Evolutionary conservation across 805 yeast genomes (phyloP), one percentile per base, ranked within the genome.

Genomic region (Saccharomycopsis oosterbeekiorum): DNA sequence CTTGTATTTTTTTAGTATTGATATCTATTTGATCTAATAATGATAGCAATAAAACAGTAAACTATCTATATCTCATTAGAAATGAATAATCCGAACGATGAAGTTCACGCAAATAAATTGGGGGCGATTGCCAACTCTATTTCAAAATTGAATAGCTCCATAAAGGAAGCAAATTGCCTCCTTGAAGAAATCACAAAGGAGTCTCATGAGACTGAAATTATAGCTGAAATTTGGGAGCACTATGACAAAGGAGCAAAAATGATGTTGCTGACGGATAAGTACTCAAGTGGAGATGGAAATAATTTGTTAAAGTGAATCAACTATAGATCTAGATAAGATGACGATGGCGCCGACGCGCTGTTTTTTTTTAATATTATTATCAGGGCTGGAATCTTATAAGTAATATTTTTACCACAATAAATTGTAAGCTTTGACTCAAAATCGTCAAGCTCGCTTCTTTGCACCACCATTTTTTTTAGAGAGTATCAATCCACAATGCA

Each of bases 21-120:
- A 29, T 29, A 29, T 6, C 34, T 29, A 29, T 29, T 4, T 29
- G n/a, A 29, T 29, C 34, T 4, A 29, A 29, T 29, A 29, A 4
- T 29, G 6, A 29, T 3, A 29, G 6, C 6, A 6, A 29, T 29
- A 29, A 4, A 29, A 29, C 3, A 29, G 6, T 6, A 29, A 10
- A 10, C 4, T 37, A 37, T 37, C 2, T 19, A 9, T 24, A 19
- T 21, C 21, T 24, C 53, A 3, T 3, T 19, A 10, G 40, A 26
- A 55, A 63, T 63, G 65, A 63, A 63, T 50, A 63, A 63, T 37
- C 65, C 65, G n/a, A 63, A 61, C 40, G 65, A 61, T 39, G 65
- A 63, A 29, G 64, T 61, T 14, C 65, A 63, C 21, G 64, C 65
- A 1, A 59, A 61, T 15, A 63, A 63, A 40, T 26, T 63, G 10